Base-by-base conservation (phyloP, 2,329 filamentous ascomycete genomes). In the Davidsoniella virescens region DNA sequence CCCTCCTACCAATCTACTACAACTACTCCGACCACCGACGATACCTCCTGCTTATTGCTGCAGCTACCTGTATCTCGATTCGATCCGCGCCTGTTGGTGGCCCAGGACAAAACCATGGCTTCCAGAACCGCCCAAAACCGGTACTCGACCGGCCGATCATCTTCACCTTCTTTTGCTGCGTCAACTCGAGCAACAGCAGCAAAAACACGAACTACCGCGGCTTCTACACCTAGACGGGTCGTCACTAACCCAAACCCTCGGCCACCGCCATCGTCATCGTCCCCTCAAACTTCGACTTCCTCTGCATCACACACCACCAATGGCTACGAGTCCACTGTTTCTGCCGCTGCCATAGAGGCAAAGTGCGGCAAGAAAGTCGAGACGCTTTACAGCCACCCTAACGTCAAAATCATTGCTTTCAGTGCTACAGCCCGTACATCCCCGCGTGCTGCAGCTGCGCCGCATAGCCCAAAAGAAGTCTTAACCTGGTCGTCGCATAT, bases 401-500 rank as follows among this genome's bases (percentile, higher is more conserved):
- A 75, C 41, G 80, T 80, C 52, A 86, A 80, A 60, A 84, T 93
- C 54, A 66, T 75, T 40, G 64, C 73, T 12, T 76, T 77, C 56
- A 70, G 62, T 16, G 66, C 66, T 18, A 65, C 63, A 20, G 60
- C 59, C 49, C 61, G 62, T 47, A 58, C 54, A 18, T 40, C 50
- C 17, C 49, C 54, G 33, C 50, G 58, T 26, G 54, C 57, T 29
- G 53, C 62, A 42, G 53, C 65, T 56, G 58, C 63, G 56, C 58
- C 64, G 46, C 62, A 75, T 26, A 50, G 51, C 68, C 76, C 20
- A 79, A 82, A 53, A 23, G 54, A 54, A 54, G 78, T 79, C 0
- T 67, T 92, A 46, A 72, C 82, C 49, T 90, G 83, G 80, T 74
- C 73, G 45, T 84, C 84, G 2, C 72, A 77, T n/a, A 76, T 83